A percentile compares a stretch with the other conserved stretches of the same genome.
Evolutionary conservation across 192 early-diverging fungal genomes (phyloP).

Genomic region (Kappamyces sp.): DNA sequence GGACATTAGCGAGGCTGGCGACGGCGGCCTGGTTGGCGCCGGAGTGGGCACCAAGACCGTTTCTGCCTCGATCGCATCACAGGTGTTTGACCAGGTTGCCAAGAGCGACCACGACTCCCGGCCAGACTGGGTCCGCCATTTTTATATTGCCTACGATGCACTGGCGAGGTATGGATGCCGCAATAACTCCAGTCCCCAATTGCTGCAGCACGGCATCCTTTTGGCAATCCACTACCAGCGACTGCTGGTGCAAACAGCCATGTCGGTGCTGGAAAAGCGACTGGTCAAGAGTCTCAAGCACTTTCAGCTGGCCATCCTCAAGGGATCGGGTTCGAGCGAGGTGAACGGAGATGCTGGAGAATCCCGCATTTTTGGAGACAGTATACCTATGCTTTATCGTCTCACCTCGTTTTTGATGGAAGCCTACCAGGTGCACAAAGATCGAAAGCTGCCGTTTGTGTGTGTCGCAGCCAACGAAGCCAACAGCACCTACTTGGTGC

Average conservation of each 20-base stretch:
- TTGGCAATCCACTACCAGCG: constrained; percentile 71
- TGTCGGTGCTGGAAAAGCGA: constrained; percentile 75
- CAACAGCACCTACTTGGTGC: constrained; percentile 59
- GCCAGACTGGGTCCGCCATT: constrained; percentile 65
- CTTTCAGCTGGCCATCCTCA: constrained; percentile 71
- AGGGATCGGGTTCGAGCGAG: constrained; percentile 21
- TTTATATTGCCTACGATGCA: constrained; percentile 87
- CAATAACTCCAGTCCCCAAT: constrained; percentile 1
- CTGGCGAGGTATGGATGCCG: constrained; percentile 45
- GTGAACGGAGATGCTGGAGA: constrained; percentile 29
- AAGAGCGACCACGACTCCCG: constrained; percentile 14
- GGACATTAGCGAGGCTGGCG: constrained; percentile 11
- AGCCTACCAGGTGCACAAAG: constrained; percentile 64
- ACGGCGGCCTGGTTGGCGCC: constrained; percentile 14
- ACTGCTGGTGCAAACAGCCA: constrained; percentile 69
- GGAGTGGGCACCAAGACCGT: constrained; percentile 8
- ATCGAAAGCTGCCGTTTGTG: constrained; percentile 69
- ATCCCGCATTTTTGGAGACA: constrained; percentile 35
- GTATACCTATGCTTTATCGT: constrained; percentile 51
- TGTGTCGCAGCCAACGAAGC: constrained; percentile 65
- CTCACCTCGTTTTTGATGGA: constrained; percentile 80
- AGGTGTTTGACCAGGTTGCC: constrained; percentile 12
- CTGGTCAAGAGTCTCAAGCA: constrained; percentile 63
- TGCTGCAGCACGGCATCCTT: constrained; percentile 56
- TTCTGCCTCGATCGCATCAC: constrained; percentile 6